These are phyloP conservation scores for Penicillium nordicum DNA, from an alignment of 2,329 filamentous ascomycete genomes.

Conservation along the genomic window DNA sequence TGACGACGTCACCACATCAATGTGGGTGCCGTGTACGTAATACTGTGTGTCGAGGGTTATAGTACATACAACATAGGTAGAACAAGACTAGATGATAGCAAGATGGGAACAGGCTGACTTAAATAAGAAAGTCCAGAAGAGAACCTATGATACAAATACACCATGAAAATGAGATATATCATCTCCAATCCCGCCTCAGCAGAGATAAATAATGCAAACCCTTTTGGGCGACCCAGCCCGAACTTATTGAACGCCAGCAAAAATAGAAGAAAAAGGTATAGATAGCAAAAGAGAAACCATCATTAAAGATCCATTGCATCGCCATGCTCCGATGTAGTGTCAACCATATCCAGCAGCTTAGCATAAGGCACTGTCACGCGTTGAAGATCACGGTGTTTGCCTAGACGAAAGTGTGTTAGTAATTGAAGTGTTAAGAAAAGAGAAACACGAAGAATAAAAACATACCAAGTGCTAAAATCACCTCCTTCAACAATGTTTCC, in stretches of 20 bases:
- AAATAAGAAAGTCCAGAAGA: background rate
- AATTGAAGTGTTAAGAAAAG: background rate
- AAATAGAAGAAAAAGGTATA: conserved; percentile 2
- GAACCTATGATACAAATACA: conserved; percentile 15
- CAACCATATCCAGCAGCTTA: conserved; percentile 63
- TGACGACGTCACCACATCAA: conserved; percentile 16
- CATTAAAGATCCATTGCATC: conserved; percentile 39
- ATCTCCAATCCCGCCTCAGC: conserved; percentile 5
- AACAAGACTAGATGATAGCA: background rate
- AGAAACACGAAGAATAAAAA: background rate
- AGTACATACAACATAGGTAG: no score
- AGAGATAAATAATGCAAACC: conserved; percentile 11
- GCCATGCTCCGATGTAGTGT: conserved; percentile 30
- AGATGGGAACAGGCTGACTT: background rate
- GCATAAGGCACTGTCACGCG: conserved; percentile 94
- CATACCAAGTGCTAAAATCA: conserved; percentile 88
- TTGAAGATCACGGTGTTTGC: conserved; percentile 93
- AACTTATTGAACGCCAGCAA: conserved; percentile 22
- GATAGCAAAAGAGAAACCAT: background rate
- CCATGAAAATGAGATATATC: conserved; percentile 1
- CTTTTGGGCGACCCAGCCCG: conserved; percentile 6
- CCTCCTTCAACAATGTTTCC: conserved; percentile 80
- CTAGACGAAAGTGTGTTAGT: conserved; percentile 46
- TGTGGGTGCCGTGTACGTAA: background rate
- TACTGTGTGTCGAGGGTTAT: background rate